These are phyloP conservation scores for Amaranthus tricolor DNA, from an alignment of 179 eudicot species.

Conservation along the genomic window DNA sequence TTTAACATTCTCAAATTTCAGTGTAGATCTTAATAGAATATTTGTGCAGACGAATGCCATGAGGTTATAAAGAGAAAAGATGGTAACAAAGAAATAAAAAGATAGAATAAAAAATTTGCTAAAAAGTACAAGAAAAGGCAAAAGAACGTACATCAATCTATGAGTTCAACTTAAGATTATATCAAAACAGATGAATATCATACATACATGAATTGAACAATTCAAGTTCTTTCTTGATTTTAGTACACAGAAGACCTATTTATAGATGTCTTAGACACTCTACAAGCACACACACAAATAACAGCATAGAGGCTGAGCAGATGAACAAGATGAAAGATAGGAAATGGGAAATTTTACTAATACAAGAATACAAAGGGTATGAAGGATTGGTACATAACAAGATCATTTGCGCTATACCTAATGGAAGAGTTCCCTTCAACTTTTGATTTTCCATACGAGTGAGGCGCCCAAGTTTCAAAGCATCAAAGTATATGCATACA, in stretches of 20 bases:
- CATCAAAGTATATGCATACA: slow-evolving; percentile 2
- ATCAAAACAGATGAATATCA: too few relatives aligned
- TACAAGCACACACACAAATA: neutral
- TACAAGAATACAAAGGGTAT: slow-evolving; percentile 18
- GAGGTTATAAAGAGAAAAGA: too few relatives aligned
- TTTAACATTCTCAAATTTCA: too few relatives aligned
- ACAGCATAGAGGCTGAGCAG: neutral
- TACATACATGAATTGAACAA: slow-evolving; percentile 1
- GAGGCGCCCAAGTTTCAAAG: neutral
- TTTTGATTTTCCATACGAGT: neutral
- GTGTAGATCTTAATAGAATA: too few relatives aligned
- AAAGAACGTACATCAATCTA: too few relatives aligned
- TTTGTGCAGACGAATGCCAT: too few relatives aligned
- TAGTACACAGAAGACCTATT: slow-evolving; percentile 11
- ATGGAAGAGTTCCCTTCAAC: slow-evolving; percentile 8
- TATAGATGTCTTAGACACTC: slow-evolving; percentile 9
- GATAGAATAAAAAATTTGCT: too few relatives aligned
- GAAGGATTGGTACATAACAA: slow-evolving; percentile 16
- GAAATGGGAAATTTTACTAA: slow-evolving; percentile 1
- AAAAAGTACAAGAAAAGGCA: too few relatives aligned
- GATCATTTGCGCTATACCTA: neutral
- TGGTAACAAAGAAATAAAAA: too few relatives aligned
- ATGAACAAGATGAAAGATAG: neutral
- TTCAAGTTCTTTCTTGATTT: neutral
- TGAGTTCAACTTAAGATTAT: too few relatives aligned